Evolutionary conservation across 345 rosid species (phyloP).

Genomic region (Arabis hirsuta): DNA sequence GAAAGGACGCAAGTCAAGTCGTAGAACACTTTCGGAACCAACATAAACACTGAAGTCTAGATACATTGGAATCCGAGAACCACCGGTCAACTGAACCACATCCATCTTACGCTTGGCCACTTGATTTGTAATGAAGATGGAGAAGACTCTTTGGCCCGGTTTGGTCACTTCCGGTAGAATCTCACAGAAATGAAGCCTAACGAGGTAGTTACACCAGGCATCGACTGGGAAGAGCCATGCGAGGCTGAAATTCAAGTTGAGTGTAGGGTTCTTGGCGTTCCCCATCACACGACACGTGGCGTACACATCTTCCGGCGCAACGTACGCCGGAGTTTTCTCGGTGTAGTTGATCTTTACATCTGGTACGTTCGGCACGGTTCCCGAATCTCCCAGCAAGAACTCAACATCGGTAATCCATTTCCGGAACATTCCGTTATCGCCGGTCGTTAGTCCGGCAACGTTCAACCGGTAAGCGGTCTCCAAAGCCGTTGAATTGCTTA

Average conservation of each 20-base stretch:
- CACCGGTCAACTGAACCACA: conserved; percentile 28
- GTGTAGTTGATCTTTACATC: background rate
- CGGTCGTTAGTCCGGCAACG: background rate
- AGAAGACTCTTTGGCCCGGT: conserved; percentile 23
- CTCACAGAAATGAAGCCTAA: conserved; percentile 51
- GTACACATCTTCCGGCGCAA: conserved; percentile 40
- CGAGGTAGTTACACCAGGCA: conserved; percentile 31
- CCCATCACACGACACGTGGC: conserved; percentile 27
- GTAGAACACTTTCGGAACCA: conserved; percentile 13
- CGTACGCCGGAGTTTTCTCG: background rate
- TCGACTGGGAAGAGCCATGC: conserved; percentile 48
- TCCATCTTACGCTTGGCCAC: background rate
- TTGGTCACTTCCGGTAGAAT: background rate
- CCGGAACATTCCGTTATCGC: conserved; percentile 46
- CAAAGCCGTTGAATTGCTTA: conserved; percentile 16
- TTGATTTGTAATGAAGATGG: conserved; percentile 7
- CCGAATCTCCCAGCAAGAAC: background rate
- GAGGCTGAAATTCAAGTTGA: conserved; percentile 26
- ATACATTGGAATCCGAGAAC: conserved; percentile 37
- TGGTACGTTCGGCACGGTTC: fast-evolving
- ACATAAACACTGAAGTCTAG: conserved; percentile 31
- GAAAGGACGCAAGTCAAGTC: conserved; percentile 27
- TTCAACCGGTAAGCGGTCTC: conserved; percentile 45
- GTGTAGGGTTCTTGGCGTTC: fast-evolving
- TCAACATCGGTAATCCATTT: conserved; percentile 25